Percentiles rank a stretch among this genome's conserved stretches.
phyloP scores from a whole-genome alignment of 163 green algal genomes.

The Prototheca cutis region DNA sequence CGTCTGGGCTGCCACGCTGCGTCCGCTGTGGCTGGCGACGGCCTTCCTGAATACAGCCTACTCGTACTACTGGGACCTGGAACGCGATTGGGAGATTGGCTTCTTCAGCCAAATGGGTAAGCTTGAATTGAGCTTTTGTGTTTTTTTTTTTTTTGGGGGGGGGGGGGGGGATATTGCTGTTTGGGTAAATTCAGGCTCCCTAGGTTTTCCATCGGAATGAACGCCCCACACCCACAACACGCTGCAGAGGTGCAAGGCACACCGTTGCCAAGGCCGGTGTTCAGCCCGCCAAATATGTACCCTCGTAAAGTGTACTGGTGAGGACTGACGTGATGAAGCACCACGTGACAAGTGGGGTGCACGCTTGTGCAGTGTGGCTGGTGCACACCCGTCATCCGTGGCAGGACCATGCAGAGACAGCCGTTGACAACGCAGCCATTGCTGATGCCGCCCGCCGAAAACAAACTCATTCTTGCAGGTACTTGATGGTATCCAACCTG shows the following conservation, averaged over 20 bases:
- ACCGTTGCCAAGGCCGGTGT: slow-evolving; percentile 20
- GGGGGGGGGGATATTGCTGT: not conserved
- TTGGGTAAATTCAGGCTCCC: too few relatives aligned
- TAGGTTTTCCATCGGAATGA: too few relatives aligned
- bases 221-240: too few relatives aligned
- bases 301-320: slow-evolving; percentile 48
- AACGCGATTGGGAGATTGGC: slow-evolving; percentile 86
- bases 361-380: too few relatives aligned
- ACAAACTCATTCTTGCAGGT: too few relatives aligned
- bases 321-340: not conserved
- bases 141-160: not conserved
- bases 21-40: slow-evolving; percentile 60
- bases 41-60: slow-evolving; percentile 75
- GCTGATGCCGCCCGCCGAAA: too few relatives aligned
- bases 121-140: not conserved
- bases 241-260: slow-evolving; percentile 2
- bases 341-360: too few relatives aligned
- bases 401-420: too few relatives aligned
- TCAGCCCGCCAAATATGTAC: slow-evolving; percentile 40
- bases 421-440: too few relatives aligned
- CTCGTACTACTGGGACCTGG: slow-evolving; percentile 93
- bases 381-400: too few relatives aligned
- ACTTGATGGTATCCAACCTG: slow-evolving; percentile 71
- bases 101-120: slow-evolving; percentile 36
- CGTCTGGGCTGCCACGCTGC: not conserved